phyloP scores from a whole-genome alignment of 1,284 basidiomycete genomes.

The Xanthoconium separans region DNA sequence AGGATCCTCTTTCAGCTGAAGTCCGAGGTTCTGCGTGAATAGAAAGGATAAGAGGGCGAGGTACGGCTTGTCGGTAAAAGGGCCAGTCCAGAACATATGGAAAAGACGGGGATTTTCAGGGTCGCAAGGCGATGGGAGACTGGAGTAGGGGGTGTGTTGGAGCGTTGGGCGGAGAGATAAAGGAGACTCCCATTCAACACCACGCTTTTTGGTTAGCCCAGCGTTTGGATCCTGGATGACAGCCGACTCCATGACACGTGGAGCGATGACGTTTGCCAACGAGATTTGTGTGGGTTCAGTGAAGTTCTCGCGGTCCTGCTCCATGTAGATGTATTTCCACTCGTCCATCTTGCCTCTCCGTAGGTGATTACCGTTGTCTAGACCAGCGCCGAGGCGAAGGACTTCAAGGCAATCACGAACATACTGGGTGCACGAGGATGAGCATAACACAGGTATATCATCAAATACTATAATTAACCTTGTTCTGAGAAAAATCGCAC shows the following conservation, averaged over 20 bases:
- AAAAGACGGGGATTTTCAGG: conserved; percentile 66
- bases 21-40: conserved; percentile 73
- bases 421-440: conserved; percentile 45
- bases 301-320: conserved; percentile 46
- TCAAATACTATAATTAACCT: conserved; percentile 47
- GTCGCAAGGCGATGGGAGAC: conserved; percentile 50
- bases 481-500: conserved; percentile 81
- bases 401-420: conserved; percentile 79
- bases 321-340: conserved; percentile 68
- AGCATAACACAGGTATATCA: conserved; percentile 5
- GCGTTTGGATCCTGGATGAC: conserved; percentile 37
- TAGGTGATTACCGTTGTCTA: conserved; percentile 60
- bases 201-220: conserved; percentile 44
- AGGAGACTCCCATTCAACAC: conserved; percentile 44
- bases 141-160: conserved; percentile 40
- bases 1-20: conserved; percentile 46
- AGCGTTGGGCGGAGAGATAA: conserved; percentile 37
- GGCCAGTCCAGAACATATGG: conserved; percentile 82
- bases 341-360: conserved; percentile 57
- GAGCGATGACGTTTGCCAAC: conserved; percentile 29
- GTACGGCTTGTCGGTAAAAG: conserved; percentile 80
- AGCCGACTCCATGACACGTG: conserved; percentile 25
- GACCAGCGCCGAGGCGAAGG: conserved; percentile 61
- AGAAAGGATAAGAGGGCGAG: conserved; percentile 72
- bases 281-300: conserved; percentile 32